These are phyloP conservation scores for Leishmania braziliensis DNA, from an alignment of 208 protist genomes.

Conservation along the genomic window DNA sequence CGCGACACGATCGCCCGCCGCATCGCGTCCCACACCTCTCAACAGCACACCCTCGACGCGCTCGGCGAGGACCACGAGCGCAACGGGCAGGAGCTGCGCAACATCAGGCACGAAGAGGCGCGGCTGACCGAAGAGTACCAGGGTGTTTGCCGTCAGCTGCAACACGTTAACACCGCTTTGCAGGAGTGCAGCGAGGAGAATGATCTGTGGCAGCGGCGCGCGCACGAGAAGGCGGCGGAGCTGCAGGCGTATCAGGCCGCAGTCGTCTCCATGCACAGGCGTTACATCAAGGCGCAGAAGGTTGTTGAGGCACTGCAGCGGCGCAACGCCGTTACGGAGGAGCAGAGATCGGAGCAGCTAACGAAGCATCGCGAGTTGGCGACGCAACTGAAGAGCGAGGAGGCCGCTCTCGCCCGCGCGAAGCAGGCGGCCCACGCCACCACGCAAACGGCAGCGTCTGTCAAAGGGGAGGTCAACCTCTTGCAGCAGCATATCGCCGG, in stretches of 20 bases:
- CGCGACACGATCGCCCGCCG: slow-evolving; percentile 59
- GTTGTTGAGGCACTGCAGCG: slow-evolving; percentile 70
- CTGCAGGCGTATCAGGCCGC: slow-evolving; percentile 68
- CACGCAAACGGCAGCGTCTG: slow-evolving; percentile 35
- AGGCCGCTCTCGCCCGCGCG: slow-evolving; percentile 58
- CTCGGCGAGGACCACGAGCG: slow-evolving; percentile 57
- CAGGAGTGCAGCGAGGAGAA: slow-evolving; percentile 92
- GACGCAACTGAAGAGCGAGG: slow-evolving; percentile 43
- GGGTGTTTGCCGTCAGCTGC: slow-evolving; percentile 67
- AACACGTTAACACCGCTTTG: slow-evolving; percentile 81
- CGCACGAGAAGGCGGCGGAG: slow-evolving; percentile 59
- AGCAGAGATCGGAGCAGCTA: slow-evolving; percentile 57
- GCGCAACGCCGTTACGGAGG: slow-evolving; percentile 68
- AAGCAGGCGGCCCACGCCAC: slow-evolving; percentile 42
- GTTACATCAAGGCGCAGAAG: slow-evolving; percentile 55
- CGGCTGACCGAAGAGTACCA: slow-evolving; percentile 84
- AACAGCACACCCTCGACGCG: slow-evolving; percentile 56
- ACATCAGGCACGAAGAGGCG: slow-evolving; percentile 45
- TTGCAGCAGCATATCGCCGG: slow-evolving; percentile 68
- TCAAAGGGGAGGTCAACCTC: slow-evolving; percentile 73
- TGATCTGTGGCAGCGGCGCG: slow-evolving; percentile 64
- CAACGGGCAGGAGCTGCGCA: slow-evolving; percentile 52
- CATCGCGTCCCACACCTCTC: slow-evolving; percentile 32
- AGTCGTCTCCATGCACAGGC: slow-evolving; percentile 42
- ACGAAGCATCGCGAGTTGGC: slow-evolving; percentile 48